Evolutionary conservation across 805 yeast genomes (phyloP), one percentile per base, ranked within the genome.

Genomic region (Ogataea methanolica): DNA sequence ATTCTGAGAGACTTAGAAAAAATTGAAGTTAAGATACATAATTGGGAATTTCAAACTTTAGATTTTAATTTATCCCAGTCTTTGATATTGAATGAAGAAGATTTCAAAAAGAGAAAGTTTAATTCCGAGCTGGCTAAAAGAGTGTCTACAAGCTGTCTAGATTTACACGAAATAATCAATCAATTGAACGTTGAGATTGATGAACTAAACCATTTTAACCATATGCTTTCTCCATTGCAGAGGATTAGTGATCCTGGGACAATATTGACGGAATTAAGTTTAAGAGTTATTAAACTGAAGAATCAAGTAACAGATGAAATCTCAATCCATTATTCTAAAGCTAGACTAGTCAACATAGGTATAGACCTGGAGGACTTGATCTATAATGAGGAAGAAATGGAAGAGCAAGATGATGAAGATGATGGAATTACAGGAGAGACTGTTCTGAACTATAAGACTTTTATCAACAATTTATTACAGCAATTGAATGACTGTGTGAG

Each of bases 321-420:
- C 15, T 75, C 82, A 2, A 74, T 80, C 11, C 71, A 80, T 12
- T 83, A 83, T 60, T 81, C 83, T 57, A 80, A 80, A 58, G 83
- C 89, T 22, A 82, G 79, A 54, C 68, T 85, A 44, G 76, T 84
- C 33, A 69, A 76, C 14, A 84, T 85, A 16, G 86, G 85, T n/a
- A 71, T 74, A 35, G 87, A 83, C 50, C 61, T 85, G 43, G 82
- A 78, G 47, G 59, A 63, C 19, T 58, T 71, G 43, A 61, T 70
- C 35, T 60, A 63, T 26, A 51, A 62, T 56, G 60, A 56, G 44
- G 54, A 51, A 22, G 39, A 37, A 26, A 36, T 34, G 15, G 29
- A 38, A 4, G 50, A 51, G 14, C 39, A 38, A 5, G 47, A 45
- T 11, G 23, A 29, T 4, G 33, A 57, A 22, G 36, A 43, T 33